Percentiles rank a stretch among this genome's conserved stretches.
phyloP scores from a whole-genome alignment of 192 early-diverging fungal species.

The Rhizophagus sp. region DNA sequence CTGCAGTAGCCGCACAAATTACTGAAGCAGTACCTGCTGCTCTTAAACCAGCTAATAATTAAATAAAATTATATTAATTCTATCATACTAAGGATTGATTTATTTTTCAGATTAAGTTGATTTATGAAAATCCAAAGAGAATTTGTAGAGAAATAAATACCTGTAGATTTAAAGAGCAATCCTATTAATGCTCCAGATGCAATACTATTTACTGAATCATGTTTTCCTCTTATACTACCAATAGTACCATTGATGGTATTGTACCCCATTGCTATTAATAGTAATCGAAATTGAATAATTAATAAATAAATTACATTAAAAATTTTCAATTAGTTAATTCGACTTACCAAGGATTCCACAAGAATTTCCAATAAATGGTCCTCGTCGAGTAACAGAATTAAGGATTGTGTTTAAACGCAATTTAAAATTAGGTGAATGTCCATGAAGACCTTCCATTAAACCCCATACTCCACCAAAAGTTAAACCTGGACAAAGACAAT shows the following conservation, averaged over 20 bases:
- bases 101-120: too few relatives aligned
- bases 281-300: background rate
- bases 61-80: conserved; percentile 4
- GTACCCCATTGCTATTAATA: conserved; percentile 69
- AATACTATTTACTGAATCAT: conserved; percentile 68
- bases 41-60: conserved; percentile 57
- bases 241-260: conserved; percentile 73
- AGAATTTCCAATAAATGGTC: conserved; percentile 84
- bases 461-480: conserved; percentile 73
- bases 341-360: conserved; percentile 65
- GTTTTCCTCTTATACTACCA: conserved; percentile 58
- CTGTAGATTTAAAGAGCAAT: conserved; percentile 75
- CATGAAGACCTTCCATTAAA: conserved; percentile 71
- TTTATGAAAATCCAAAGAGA: background rate
- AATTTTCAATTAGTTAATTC: background rate
- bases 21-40: conserved; percentile 54
- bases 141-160: conserved; percentile 34
- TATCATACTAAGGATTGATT: background rate
- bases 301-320: background rate
- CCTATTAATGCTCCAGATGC: conserved; percentile 75
- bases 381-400: conserved; percentile 80
- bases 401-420: conserved; percentile 79
- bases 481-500: conserved; percentile 40
- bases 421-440: conserved; percentile 65
- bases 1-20: conserved; percentile 59